Evolutionary conservation across 805 yeast species (phyloP).

Genomic region (Myxozyma nipponensis): DNA sequence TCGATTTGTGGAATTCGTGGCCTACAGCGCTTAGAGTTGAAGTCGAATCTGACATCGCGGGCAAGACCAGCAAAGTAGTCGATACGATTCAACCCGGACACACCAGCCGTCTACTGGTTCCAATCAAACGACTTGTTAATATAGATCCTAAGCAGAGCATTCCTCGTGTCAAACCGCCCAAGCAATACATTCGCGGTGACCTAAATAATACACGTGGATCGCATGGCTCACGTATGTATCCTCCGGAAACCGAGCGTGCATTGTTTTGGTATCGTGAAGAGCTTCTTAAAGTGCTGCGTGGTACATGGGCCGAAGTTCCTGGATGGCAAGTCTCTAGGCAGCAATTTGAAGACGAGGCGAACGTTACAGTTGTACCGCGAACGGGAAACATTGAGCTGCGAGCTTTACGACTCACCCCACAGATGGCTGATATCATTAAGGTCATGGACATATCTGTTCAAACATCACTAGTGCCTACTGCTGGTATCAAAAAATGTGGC

Average conservation of each 20-base stretch:
- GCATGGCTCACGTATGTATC: not conserved
- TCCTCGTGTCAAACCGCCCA: slow-evolving; percentile 21
- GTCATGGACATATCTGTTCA: slow-evolving; percentile 47
- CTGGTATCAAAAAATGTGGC: slow-evolving; percentile 7
- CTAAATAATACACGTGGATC: not conserved
- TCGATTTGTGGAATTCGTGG: slow-evolving; percentile 85
- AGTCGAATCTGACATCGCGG: slow-evolving; percentile 12
- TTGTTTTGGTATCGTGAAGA: slow-evolving; percentile 79
- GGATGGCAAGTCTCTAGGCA: not conserved
- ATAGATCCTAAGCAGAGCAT: slow-evolving; percentile 9
- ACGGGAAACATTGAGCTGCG: slow-evolving; percentile 64
- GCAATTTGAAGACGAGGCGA: not conserved
- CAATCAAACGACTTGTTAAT: slow-evolving; percentile 50
- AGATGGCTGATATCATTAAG: slow-evolving; percentile 55
- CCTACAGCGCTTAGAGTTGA: slow-evolving; percentile 44
- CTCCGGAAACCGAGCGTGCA: slow-evolving; percentile 36
- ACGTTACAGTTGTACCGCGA: slow-evolving; percentile 36
- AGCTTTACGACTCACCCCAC: slow-evolving; percentile 56
- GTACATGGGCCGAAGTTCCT: slow-evolving; percentile 52
- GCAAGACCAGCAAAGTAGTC: not conserved
- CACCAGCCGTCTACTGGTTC: slow-evolving; percentile 63
- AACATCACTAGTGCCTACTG: slow-evolving; percentile 2
- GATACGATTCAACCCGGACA: slow-evolving; percentile 43
- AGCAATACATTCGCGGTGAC: slow-evolving; percentile 16
- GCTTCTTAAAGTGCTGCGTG: slow-evolving; percentile 55